These are phyloP conservation scores for Phytophthora sojae DNA, from an alignment of 352 stramenopile genomes.

Conservation along the genomic window DNA sequence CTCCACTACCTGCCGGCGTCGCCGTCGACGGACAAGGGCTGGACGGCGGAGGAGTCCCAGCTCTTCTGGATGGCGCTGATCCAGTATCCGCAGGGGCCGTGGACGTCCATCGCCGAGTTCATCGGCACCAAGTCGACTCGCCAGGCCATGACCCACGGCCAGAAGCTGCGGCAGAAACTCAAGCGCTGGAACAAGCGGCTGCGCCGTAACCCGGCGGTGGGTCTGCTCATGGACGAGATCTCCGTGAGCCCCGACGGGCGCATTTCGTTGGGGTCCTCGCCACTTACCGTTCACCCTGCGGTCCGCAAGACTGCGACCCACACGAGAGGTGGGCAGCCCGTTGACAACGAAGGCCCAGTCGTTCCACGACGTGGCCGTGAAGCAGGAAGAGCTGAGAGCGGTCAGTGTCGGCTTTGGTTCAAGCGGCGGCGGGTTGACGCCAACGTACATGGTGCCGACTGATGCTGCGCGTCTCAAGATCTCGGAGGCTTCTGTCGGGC, in stretches of 20 bases:
- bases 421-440: neutral
- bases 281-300: neutral
- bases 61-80: conserved; percentile 44
- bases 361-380: neutral
- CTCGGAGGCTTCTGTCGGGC: neutral
- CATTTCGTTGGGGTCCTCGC: conserved; percentile 6
- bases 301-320: neutral
- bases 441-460: neutral
- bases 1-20: conserved; percentile 23
- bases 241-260: conserved; percentile 1
- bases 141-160: conserved; percentile 51
- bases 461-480: neutral
- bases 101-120: conserved; percentile 46
- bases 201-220: conserved; percentile 18
- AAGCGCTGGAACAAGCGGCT: conserved; percentile 43
- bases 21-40: conserved; percentile 30
- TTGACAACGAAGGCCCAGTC: neutral
- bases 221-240: conserved; percentile 17
- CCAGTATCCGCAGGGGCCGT: conserved; percentile 47
- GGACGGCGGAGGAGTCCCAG: conserved; percentile 35
- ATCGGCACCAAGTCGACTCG: conserved; percentile 51
- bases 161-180: conserved; percentile 56
- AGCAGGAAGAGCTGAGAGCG: conserved; percentile 8
- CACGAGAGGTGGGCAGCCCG: neutral
- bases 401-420: neutral